Evolutionary conservation across 495 filamentous ascomycete species (phyloP), one percentile per base, ranked within the genome.

Genomic region (Amphirosellinia nigrospora): DNA sequence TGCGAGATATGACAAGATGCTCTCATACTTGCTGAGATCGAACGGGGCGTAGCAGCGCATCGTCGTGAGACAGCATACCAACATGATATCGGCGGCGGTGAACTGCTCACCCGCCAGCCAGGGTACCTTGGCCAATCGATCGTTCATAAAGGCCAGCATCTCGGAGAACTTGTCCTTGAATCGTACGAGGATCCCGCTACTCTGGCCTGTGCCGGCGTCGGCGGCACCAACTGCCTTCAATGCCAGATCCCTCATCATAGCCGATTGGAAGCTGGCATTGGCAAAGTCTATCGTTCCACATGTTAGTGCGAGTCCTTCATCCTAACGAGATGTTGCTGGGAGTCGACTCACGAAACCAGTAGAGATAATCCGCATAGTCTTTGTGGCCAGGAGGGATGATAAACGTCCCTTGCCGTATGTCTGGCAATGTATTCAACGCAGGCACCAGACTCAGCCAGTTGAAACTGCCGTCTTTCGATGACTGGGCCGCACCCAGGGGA

Each of bases 81-180:
- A 81, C 85, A 89, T 90, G 39, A 90, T 80, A 80, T 91, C 89
- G 1, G 89, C 89, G 0, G 83, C 86, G 0, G 87, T 90, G 67
- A 92, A 86, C 60, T 87, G 78, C 28, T 83, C 76, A 15, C 89
- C 89, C 0, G 87, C 88, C n/a, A 91, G 72, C 78, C 83, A 91
- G 28, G 79, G 72, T n/a, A 81, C 81, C 36, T 81, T 71, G 2
- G 66, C 71, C 7, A 91, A 72, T 28, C 83, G 72, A 21, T 79
- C 69, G 64, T 91, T 81, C 34, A 89, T 59, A 19, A 80, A 72
- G 19, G 65, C 56, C 11, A 88, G 71, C 4, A 73, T 53, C 50
- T 69, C 64, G 10, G 78, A 67, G 28, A 77, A 69, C 45, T 77
- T 75, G 3, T 70, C 73, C 0, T 73, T 58, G 28, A 75, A 59